Conservation (phyloP, 1,284 basidiomycete genomes). For the Mycosarcoma mackinlayi region DNA sequence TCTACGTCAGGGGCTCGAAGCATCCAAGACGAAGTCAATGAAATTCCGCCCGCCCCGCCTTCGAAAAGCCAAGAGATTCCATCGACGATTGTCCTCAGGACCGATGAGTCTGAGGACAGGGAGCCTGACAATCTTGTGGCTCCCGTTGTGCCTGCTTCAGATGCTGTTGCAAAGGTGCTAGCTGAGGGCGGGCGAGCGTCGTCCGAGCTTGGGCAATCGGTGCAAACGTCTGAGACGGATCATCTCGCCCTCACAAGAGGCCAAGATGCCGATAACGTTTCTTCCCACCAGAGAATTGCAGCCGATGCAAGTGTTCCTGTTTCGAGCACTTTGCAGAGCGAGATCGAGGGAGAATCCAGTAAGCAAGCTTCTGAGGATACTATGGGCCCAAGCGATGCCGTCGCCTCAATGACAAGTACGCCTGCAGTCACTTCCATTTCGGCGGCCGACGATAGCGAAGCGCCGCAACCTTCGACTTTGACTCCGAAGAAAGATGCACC, state of each 20-base stretch:
- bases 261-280: not conserved
- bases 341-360: not conserved
- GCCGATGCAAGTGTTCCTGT: not conserved
- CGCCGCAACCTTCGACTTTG: no score
- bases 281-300: not conserved
- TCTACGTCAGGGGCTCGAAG: constrained; percentile 17
- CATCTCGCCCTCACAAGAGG: not conserved
- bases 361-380: not conserved
- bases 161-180: constrained; percentile 20
- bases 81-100: constrained; percentile 4
- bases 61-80: constrained; percentile 16
- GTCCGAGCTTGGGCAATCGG: constrained; percentile 6
- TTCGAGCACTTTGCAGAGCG: not conserved
- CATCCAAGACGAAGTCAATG: constrained; percentile 31
- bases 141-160: constrained; percentile 29
- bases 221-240: no score
- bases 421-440: not conserved
- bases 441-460: no score
- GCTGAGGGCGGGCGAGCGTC: constrained; percentile 5
- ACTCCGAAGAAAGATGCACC: constrained; percentile 17
- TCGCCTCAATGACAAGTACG: no score
- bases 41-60: constrained; percentile 32
- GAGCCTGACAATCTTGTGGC: constrained; percentile 39
- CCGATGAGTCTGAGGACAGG: constrained; percentile 17
- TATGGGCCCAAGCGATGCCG: no score